Evolutionary conservation across 371 early-diverging fungal genomes (phyloP).

Genomic region (Mycotypha africana): DNA sequence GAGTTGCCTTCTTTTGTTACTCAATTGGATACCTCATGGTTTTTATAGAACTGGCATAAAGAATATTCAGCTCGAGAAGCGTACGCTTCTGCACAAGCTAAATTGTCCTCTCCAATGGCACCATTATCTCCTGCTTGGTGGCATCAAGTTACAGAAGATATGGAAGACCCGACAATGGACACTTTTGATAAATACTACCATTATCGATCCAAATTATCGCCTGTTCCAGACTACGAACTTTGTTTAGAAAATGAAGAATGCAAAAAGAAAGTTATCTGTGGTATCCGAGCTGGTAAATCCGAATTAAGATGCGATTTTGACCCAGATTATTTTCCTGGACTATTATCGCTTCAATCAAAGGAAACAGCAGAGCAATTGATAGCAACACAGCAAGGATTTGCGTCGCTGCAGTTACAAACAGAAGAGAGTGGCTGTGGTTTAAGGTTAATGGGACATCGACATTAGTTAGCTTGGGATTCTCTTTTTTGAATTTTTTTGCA

Average conservation of each 20-base stretch:
- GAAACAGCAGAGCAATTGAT: too few species aligned
- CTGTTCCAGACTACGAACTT: slow-evolving; percentile 27
- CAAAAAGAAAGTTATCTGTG: slow-evolving; percentile 35
- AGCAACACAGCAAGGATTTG: too few species aligned
- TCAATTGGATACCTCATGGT: neutral
- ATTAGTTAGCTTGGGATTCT: too few species aligned
- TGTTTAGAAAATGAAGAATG: slow-evolving; percentile 19
- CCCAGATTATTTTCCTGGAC: too few species aligned
- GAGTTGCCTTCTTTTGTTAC: neutral
- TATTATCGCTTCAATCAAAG: too few species aligned
- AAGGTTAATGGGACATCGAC: too few species aligned
- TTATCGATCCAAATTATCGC: slow-evolving; percentile 41
- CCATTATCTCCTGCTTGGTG: slow-evolving; percentile 53
- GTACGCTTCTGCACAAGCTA: slow-evolving; percentile 28
- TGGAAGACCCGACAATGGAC: slow-evolving; percentile 26
- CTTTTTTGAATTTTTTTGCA: too few species aligned
- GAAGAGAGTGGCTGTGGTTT: too few species aligned
- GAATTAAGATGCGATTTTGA: slow-evolving; percentile 44
- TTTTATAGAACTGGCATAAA: slow-evolving; percentile 50
- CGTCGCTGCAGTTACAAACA: too few species aligned
- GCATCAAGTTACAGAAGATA: slow-evolving; percentile 48
- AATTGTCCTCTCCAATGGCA: neutral
- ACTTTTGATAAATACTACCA: slow-evolving; percentile 41
- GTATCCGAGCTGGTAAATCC: slow-evolving; percentile 50
- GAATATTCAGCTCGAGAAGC: slow-evolving; percentile 53